Base-by-base conservation (phyloP, 2,329 filamentous ascomycete species). In the Alternaria solani region DNA sequence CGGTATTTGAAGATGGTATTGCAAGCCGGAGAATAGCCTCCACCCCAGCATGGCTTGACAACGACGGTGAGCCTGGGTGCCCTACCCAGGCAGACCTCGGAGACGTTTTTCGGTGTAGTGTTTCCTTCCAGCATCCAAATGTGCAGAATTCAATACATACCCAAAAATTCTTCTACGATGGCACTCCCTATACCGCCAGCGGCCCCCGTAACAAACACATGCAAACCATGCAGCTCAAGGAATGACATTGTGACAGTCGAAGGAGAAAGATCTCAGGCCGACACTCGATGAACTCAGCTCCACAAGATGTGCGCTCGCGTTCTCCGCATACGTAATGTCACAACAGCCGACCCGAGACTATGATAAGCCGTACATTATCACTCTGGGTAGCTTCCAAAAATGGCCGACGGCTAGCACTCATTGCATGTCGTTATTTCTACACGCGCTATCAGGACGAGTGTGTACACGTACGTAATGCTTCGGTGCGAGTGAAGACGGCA, bases 121-220 rank as follows among this genome's bases (percentile, higher is more conserved):
- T 14, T 36, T 14, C 14, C 12, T 16, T 16, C 32, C 14, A 14
- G 12, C 14, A 36, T 36, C 32, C 12, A 36, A 14, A 36, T 14
- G 6, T 36, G 14, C 12, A 36, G 32, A 34, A 12, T 32, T 18
- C 26, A 14, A 55, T 12, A 63, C 32, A 43, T 77, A 86, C 84
- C 79, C 56, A 86, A 69, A 52, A 87, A 85, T 65, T 86, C 84
- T 49, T 79, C 75, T 5, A 86, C 82, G 12, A 82, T 82, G 11
- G 81, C 79, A 38, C 75, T 76, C 2, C 85, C 85, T 70, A 86
- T 85, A 4, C 82, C 82, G 14, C 84, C 83, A 16, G 81, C 81
- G 16, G 84, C 84, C 16, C 84, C 84, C 0, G 84, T 85, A 26
- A 87, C 78, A 59, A 87, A 85, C 32, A 84, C 84, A 74, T 87